Conservation (phyloP, 2,329 filamentous ascomycete genomes). For the Lojkania enalia region DNA sequence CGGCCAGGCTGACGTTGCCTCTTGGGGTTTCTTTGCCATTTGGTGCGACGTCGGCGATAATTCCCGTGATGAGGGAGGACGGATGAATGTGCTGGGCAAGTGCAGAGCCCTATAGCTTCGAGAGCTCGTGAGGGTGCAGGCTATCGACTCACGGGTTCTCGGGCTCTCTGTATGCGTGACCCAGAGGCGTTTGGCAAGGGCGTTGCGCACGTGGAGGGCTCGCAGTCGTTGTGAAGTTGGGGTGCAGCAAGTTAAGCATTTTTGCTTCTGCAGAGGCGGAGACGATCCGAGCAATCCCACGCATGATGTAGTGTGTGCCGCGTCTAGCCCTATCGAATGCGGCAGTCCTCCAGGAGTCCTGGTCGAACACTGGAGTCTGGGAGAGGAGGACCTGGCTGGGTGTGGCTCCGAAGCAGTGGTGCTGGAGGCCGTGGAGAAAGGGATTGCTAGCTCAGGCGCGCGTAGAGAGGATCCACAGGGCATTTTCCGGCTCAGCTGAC, state of each 20-base stretch:
- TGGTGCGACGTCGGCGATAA: neutral
- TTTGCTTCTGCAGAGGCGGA: slow-evolving; percentile 7
- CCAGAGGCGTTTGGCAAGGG: slow-evolving; percentile 10
- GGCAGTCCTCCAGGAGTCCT: slow-evolving; percentile 13
- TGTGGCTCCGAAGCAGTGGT: too few species aligned
- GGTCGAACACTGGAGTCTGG: too few species aligned
- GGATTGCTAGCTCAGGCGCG: slow-evolving; percentile 1
- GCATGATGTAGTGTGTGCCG: neutral
- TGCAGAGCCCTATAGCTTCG: neutral
- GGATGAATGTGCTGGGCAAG: neutral
- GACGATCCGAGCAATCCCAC: slow-evolving; percentile 5
- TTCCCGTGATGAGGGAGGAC: neutral
- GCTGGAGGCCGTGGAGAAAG: too few species aligned
- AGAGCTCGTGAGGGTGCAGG: neutral
- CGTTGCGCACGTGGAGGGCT: slow-evolving; percentile 23
- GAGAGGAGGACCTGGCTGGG: too few species aligned
- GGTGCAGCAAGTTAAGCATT: slow-evolving; percentile 6
- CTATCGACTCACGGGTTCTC: neutral
- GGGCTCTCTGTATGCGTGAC: neutral
- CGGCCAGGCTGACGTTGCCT: slow-evolving; percentile 6
- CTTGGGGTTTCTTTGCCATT: neutral
- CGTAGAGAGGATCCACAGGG: neutral
- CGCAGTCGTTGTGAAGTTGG: slow-evolving; percentile 15
- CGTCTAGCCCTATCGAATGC: slow-evolving; percentile 33
- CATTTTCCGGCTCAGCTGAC: slow-evolving; percentile 8